Evolutionary conservation across 768 basidiomycete genomes (phyloP).

Genomic region (Boletus rubroflammeus): DNA sequence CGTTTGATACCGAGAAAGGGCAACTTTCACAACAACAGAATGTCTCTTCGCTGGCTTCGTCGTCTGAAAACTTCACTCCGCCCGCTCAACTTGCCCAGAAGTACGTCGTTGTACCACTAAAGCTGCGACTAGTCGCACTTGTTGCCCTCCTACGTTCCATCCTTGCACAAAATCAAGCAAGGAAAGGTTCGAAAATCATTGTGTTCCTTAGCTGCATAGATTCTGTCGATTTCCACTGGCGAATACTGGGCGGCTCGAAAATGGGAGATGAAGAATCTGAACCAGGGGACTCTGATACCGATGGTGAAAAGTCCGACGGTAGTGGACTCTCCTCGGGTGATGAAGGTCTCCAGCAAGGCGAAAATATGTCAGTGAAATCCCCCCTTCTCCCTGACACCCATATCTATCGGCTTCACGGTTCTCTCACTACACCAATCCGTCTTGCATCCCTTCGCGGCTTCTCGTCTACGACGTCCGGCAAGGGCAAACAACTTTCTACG

Average conservation of each 20-base stretch:
- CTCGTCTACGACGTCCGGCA: slow-evolving; percentile 42
- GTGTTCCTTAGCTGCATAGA: slow-evolving; percentile 97
- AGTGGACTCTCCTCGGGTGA: slow-evolving; percentile 25
- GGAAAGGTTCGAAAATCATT: slow-evolving; percentile 69
- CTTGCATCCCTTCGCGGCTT: slow-evolving; percentile 82
- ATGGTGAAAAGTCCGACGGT: slow-evolving; percentile 24
- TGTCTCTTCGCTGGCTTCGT: slow-evolving; percentile 16
- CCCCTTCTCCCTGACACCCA: slow-evolving; percentile 77
- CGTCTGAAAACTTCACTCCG: slow-evolving; percentile 73
- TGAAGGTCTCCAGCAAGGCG: slow-evolving; percentile 27
- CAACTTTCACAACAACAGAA: slow-evolving; percentile 12
- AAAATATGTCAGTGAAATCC: slow-evolving; percentile 56
- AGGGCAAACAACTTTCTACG: slow-evolving; percentile 28
- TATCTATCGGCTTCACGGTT: slow-evolving; percentile 91
- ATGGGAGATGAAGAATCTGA: slow-evolving; percentile 50
- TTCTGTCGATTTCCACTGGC: slow-evolving; percentile 97
- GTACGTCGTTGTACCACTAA: slow-evolving; percentile 85
- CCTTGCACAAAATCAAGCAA: slow-evolving; percentile 56
- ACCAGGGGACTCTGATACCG: slow-evolving; percentile 21
- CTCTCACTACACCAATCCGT: slow-evolving; percentile 76
- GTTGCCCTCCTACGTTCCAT: slow-evolving; percentile 81
- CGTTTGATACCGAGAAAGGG: slow-evolving; percentile 48
- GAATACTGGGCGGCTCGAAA: slow-evolving; percentile 63
- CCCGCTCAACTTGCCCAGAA: slow-evolving; percentile 93
- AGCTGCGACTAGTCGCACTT: slow-evolving; percentile 89